Evolutionary conservation across 1,139 yeast species (phyloP).

Genomic region (Protomyces lactucae-debilis): DNA sequence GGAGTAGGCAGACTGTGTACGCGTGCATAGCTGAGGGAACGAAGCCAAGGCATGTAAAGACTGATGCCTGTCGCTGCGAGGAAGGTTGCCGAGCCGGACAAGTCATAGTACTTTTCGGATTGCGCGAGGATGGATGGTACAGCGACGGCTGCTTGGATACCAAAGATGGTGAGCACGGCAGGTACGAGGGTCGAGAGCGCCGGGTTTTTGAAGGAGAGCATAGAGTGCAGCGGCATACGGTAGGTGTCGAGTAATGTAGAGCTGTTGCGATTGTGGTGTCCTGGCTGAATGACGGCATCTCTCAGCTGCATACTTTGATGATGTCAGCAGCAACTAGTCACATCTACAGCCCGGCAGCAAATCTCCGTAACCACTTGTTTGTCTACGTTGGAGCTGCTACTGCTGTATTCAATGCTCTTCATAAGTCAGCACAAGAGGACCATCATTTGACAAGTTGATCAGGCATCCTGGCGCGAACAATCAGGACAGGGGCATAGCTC

Average conservation of each 20-base stretch:
- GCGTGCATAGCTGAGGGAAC: constrained; percentile 11
- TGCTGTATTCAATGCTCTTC: too few species aligned
- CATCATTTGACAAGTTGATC: too few species aligned
- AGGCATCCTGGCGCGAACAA: too few species aligned
- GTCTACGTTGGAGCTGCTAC: too few species aligned
- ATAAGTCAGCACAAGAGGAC: too few species aligned
- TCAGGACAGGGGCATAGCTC: background rate
- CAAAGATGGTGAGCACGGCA: constrained; percentile 11
- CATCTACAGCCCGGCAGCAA: too few species aligned
- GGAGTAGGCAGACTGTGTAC: constrained; percentile 15
- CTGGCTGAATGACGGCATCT: background rate
- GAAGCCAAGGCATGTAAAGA: constrained; percentile 20
- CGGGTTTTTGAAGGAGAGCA: constrained; percentile 16
- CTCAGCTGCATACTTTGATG: background rate
- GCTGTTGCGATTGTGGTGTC: background rate
- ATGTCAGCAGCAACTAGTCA: background rate
- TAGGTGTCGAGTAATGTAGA: background rate
- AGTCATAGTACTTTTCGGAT: constrained; percentile 22
- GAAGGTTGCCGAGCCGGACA: constrained; percentile 18
- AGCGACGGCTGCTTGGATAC: constrained; percentile 20
- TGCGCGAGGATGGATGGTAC: constrained; percentile 21
- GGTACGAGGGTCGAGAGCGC: constrained; percentile 20
- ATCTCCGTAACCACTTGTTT: too few species aligned
- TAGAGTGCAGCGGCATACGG: constrained; percentile 12
- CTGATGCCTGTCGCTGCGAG: constrained; percentile 16